phyloP scores from a whole-genome alignment of 169 alveolate genomes.

The Plasmodium fragile region DNA sequence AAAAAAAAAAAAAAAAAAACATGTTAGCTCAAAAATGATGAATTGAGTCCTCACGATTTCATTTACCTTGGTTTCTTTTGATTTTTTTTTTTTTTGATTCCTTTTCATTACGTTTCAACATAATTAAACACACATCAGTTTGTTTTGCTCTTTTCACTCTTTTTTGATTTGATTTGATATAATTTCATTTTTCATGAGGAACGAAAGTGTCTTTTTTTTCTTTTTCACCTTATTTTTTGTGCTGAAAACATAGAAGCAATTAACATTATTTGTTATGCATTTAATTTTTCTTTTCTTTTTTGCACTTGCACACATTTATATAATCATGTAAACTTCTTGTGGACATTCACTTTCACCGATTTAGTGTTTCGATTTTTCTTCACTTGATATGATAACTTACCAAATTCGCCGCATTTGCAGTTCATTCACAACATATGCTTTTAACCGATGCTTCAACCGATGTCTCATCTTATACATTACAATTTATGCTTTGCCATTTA shows the following conservation, averaged over 20 bases:
- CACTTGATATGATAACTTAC: background rate
- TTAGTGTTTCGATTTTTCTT: background rate
- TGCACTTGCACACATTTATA: slow-evolving; percentile 1
- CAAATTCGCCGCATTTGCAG: background rate
- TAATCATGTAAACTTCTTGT: slow-evolving; percentile 1
- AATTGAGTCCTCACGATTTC: slow-evolving; percentile 1
- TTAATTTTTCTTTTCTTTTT: background rate
- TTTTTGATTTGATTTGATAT: background rate
- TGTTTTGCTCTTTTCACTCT: background rate
- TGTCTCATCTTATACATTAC: background rate
- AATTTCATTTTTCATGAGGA: slow-evolving; percentile 16
- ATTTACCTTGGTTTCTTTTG: background rate
- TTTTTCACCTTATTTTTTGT: background rate
- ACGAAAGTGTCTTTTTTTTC: slow-evolving; percentile 39
- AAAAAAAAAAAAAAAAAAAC: slow-evolving; percentile 21
- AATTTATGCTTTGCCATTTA: background rate
- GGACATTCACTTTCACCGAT: slow-evolving; percentile 12
- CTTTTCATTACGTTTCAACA: background rate
- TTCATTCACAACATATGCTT: background rate
- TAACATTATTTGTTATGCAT: slow-evolving; percentile 11
- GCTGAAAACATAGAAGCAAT: background rate
- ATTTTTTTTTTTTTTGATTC: background rate
- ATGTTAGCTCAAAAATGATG: slow-evolving; percentile 59
- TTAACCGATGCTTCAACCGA: background rate
- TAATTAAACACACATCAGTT: background rate